These are phyloP conservation scores for Nasturtium officinale DNA, from an alignment of 345 rosid genomes.

Conservation along the genomic window DNA sequence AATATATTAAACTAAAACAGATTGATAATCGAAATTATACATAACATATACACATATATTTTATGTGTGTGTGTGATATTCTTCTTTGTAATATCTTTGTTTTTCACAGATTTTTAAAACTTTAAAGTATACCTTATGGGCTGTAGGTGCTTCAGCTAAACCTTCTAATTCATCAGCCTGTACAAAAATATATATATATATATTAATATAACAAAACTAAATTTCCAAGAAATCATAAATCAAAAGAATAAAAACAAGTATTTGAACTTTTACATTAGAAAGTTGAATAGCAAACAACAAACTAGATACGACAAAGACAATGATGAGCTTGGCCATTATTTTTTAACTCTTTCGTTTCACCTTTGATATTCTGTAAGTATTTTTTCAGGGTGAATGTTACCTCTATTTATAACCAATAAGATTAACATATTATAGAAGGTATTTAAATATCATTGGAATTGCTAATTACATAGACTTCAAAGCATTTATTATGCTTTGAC, in stretches of 20 bases:
- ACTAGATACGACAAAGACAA: not conserved
- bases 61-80: not conserved
- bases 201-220: not conserved
- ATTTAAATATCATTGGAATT: not conserved
- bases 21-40: not conserved
- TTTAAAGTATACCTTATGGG: constrained; percentile 16
- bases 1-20: not conserved
- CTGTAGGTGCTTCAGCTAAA: not conserved
- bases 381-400: not conserved
- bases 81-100: not conserved
- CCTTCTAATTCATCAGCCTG: constrained; percentile 18
- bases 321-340: constrained; percentile 18
- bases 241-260: not conserved
- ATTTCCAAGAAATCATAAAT: not conserved
- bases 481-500: not conserved
- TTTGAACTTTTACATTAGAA: constrained; percentile 18
- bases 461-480: not conserved
- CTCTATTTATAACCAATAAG: constrained; percentile 26
- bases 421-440: constrained; percentile 22
- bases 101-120: not conserved
- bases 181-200: not conserved
- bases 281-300: constrained; percentile 27
- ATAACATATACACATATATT: not conserved
- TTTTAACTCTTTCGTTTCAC: not conserved
- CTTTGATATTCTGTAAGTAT: not conserved